Evolutionary conservation across 331 rosid genomes (phyloP).

Genomic region (Quercus lobata): DNA sequence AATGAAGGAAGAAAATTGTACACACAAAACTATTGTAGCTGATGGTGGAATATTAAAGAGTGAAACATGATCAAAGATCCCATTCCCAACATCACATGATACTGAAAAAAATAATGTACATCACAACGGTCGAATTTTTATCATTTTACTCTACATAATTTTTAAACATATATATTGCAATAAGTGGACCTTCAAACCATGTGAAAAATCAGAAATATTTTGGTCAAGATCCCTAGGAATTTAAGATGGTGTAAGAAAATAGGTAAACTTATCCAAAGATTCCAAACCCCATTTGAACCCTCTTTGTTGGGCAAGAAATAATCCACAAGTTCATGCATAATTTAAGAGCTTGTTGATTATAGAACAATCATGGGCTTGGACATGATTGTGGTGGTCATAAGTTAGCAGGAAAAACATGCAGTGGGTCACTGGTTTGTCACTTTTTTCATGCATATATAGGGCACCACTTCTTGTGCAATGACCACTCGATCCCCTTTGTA

Average conservation of each 20-base stretch:
- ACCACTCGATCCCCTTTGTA: constrained; percentile 7
- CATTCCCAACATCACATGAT: background rate
- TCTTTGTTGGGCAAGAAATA: constrained; percentile 19
- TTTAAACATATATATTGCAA: background rate
- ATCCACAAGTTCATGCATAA: constrained; percentile 11
- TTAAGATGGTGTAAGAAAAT: background rate
- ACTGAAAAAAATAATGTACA: background rate
- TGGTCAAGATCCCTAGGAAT: constrained; percentile 16
- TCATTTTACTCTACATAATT: background rate
- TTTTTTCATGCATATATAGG: constrained; percentile 4
- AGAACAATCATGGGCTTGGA: constrained; percentile 16
- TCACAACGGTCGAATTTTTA: background rate
- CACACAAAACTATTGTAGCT: background rate
- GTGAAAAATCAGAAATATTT: background rate
- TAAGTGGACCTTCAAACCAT: background rate
- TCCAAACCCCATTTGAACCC: constrained; percentile 15
- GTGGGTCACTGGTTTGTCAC: constrained; percentile 27
- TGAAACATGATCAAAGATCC: background rate
- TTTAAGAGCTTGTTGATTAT: background rate
- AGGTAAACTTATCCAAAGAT: background rate
- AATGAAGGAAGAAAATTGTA: constrained; percentile 36
- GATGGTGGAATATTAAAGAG: background rate
- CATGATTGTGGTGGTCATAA: background rate
- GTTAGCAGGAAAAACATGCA: background rate
- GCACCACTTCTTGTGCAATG: constrained; percentile 4